Conservation (phyloP, 1,139 yeast genomes). For the Diutina catenulata region DNA sequence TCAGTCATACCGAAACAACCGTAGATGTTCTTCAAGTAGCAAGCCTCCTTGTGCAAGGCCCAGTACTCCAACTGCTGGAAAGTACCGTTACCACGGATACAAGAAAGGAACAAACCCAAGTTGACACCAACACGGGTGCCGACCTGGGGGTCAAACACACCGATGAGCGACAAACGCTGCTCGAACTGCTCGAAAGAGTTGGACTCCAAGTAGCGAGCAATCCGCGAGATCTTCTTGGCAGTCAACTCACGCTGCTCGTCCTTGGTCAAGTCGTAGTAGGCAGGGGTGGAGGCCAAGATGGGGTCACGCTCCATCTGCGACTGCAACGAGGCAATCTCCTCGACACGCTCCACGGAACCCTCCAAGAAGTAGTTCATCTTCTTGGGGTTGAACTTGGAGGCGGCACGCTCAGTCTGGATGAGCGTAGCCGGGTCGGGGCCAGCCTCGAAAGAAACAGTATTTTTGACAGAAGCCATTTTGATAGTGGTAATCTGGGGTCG, state of each 20-base stretch:
- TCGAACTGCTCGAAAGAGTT: slow-evolving; percentile 26
- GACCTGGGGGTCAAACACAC: slow-evolving; percentile 20
- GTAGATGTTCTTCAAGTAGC: slow-evolving; percentile 51
- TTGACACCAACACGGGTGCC: slow-evolving; percentile 20
- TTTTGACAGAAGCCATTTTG: background rate
- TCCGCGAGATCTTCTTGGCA: slow-evolving; percentile 24
- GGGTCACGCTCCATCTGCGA: slow-evolving; percentile 36
- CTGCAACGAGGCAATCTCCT: slow-evolving; percentile 16
- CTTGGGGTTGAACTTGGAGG: slow-evolving; percentile 18
- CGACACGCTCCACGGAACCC: slow-evolving; percentile 24
- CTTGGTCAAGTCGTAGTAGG: slow-evolving; percentile 26
- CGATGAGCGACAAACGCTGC: slow-evolving; percentile 22
- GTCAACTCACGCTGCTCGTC: slow-evolving; percentile 26
- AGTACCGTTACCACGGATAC: slow-evolving; percentile 22
- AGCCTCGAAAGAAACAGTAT: slow-evolving; percentile 6
- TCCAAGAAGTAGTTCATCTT: slow-evolving; percentile 31
- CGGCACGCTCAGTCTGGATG: slow-evolving; percentile 23
- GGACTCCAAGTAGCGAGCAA: slow-evolving; percentile 26
- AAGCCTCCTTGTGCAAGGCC: slow-evolving; percentile 65
- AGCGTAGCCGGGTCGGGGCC: slow-evolving; percentile 30
- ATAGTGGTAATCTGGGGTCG: no score
- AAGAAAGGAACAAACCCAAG: slow-evolving; percentile 20
- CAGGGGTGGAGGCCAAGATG: slow-evolving; percentile 21
- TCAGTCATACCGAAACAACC: slow-evolving; percentile 96
- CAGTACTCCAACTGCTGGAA: slow-evolving; percentile 53